Conservation (phyloP, 352 stramenopile species). For the Phytophthora megakarya region DNA sequence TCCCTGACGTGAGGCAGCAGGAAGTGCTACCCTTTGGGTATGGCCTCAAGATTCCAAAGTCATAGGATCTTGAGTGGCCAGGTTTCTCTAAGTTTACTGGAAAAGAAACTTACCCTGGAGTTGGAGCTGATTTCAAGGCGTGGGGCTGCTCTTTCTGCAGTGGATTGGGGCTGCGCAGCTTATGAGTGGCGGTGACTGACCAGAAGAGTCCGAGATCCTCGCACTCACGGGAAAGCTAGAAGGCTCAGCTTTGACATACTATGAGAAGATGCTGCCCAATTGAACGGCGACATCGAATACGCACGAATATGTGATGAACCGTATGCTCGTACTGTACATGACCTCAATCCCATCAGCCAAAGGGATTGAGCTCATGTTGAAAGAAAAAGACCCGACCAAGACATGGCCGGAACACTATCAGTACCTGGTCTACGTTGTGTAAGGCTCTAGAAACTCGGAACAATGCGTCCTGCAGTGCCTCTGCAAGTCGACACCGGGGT, state of each 20-base stretch:
- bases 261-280: background rate
- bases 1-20: background rate
- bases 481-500: background rate
- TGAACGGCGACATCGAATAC: background rate
- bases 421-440: conserved; percentile 12
- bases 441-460: background rate
- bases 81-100: conserved; percentile 2
- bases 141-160: conserved; percentile 9
- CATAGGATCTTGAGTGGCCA: conserved; percentile 3
- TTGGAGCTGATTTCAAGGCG: conserved; percentile 14
- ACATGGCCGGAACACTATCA: conserved; percentile 13
- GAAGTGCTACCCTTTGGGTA: background rate
- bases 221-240: conserved; percentile 8
- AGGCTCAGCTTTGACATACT: background rate
- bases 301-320: conserved; percentile 11
- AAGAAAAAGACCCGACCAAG: background rate
- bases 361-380: conserved; percentile 5
- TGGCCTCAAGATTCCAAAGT: conserved; percentile 9
- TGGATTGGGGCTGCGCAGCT: conserved; percentile 1
- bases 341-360: conserved; percentile 1
- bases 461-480: conserved; percentile 4
- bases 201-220: conserved; percentile 5
- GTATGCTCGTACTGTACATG: background rate
- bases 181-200: conserved; percentile 1
- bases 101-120: background rate